These are phyloP conservation scores for Venturia effusa DNA, from an alignment of 2,329 filamentous ascomycete genomes.

Conservation along the genomic window DNA sequence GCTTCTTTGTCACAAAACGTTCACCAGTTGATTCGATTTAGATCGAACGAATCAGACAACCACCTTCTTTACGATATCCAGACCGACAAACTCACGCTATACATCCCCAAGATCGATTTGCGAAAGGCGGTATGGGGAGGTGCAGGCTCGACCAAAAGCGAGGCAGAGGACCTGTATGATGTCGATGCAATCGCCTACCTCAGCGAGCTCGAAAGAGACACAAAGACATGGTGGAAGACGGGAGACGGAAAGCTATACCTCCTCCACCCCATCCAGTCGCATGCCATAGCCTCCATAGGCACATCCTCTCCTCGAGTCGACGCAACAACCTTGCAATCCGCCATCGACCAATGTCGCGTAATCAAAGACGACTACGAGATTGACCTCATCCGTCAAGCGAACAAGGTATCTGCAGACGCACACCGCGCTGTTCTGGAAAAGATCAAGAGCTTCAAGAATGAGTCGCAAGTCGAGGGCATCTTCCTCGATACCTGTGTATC, in stretches of 20 bases:
- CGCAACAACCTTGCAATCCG: conserved; percentile 42
- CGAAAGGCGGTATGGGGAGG: conserved; percentile 54
- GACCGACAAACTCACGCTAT: conserved; percentile 56
- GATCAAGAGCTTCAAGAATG: conserved; percentile 52
- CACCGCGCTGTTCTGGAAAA: conserved; percentile 61
- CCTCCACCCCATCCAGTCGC: conserved; percentile 25
- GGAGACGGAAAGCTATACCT: conserved; percentile 23
- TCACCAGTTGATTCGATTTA: conserved; percentile 17
- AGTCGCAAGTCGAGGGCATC: conserved; percentile 72
- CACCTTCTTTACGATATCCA: conserved; percentile 46
- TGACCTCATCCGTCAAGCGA: conserved; percentile 67
- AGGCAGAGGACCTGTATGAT: conserved; percentile 51
- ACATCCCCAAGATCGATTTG: conserved; percentile 59
- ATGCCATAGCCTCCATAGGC: conserved; percentile 19
- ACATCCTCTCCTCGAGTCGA: conserved; percentile 1
- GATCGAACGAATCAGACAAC: conserved; percentile 40
- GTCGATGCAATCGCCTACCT: conserved; percentile 58
- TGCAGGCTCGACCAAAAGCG: conserved; percentile 41
- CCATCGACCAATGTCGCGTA: conserved; percentile 70
- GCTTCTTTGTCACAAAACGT: not conserved
- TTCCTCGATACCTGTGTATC: conserved; percentile 65
- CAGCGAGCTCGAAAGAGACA: conserved; percentile 20
- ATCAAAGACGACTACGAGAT: conserved; percentile 81
- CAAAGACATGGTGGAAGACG: conserved; percentile 22
- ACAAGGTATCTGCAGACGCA: conserved; percentile 65